Base-by-base conservation (phyloP, 768 basidiomycete genomes). In the Pisolithus sp. region DNA sequence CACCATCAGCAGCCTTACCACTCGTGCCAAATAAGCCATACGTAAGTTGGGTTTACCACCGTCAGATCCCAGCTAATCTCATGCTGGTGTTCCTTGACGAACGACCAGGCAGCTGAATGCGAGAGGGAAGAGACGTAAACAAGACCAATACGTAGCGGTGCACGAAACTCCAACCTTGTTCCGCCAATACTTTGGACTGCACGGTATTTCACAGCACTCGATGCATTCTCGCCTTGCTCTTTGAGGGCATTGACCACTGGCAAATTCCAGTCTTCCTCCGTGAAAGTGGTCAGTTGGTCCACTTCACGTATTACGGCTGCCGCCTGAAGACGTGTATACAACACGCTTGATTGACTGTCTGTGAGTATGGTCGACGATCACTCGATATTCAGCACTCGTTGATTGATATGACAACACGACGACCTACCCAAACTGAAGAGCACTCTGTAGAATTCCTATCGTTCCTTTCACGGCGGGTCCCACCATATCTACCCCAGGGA, bases 381-480 rank as follows among this genome's bases (percentile, higher is more conserved):
- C 17, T 7, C n/a, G 12, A 34, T 5, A 12, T 34, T 34, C 12
- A 15, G 34, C 5, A 34, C 34, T 13, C 28, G n/a, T 23, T 28
- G 18, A 2, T 49, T 12, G 2, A 7, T 5, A 26, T 9, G 17
- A 9, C 7, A 7, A 13, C 28, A 6, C 5, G 8, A 17, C 38
- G 3, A 56, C 67, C 18, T 55, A 82, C 79, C 72, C 75, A 57
- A 78, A 61, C 62, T 80, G 82, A 50, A 77, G 62, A 7, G 80
- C 76, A 40, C 80, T 80, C 53, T 78, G 68, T 23, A 92, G 69
- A 13, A 91, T 71, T 5, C 79, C 74, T 2, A 77, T 58, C 0
- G 89, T 91, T 1, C 89, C 89, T 3, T 79, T 68, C 4, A 91
- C 77, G 23, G 89, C 88, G 4, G 89, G 88, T 17, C 4, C 65